These are phyloP conservation scores for Lagenaria siceraria DNA, from an alignment of 306 rosid genomes.

Conservation along the genomic window DNA sequence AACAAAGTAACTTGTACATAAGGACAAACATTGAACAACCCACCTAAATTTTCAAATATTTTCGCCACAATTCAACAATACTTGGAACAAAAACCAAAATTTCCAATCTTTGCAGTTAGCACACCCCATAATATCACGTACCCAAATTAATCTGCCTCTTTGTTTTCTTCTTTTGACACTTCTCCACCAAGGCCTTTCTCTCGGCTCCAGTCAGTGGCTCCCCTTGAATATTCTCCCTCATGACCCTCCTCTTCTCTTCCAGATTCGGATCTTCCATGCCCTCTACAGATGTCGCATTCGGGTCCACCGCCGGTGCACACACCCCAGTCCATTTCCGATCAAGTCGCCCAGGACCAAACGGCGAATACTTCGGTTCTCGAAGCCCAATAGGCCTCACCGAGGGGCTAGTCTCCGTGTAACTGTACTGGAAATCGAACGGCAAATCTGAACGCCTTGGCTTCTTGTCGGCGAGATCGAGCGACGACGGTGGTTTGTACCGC, in stretches of 20 bases:
- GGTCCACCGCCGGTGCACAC: constrained; percentile 72
- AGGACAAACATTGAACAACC: not conserved
- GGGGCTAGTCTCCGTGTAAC: constrained; percentile 73
- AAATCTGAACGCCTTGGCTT: constrained; percentile 45
- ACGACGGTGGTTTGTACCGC: constrained; percentile 54
- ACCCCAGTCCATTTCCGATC: constrained; percentile 81
- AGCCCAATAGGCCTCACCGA: constrained; percentile 71
- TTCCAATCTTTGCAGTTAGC: not conserved
- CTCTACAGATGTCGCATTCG: constrained; percentile 48
- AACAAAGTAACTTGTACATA: not conserved
- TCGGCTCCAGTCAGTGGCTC: constrained; percentile 46
- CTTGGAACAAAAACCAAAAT: not conserved
- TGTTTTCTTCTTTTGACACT: constrained; percentile 46
- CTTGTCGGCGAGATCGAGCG: constrained; percentile 44
- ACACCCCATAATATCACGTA: constrained; percentile 13
- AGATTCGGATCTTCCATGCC: constrained; percentile 39
- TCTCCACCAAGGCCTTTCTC: constrained; percentile 51
- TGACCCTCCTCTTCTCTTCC: constrained; percentile 49
- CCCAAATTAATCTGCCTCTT: constrained; percentile 80
- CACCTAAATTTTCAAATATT: not conserved
- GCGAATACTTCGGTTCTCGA: constrained; percentile 82
- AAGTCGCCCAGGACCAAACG: constrained; percentile 70
- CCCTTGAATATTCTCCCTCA: constrained; percentile 54
- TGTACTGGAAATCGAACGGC: constrained; percentile 77
- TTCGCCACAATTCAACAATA: constrained; percentile 2